Evolutionary conservation across 345 rosid species (phyloP), one percentile per base, ranked within the genome.

Genomic region (Viola odorata): DNA sequence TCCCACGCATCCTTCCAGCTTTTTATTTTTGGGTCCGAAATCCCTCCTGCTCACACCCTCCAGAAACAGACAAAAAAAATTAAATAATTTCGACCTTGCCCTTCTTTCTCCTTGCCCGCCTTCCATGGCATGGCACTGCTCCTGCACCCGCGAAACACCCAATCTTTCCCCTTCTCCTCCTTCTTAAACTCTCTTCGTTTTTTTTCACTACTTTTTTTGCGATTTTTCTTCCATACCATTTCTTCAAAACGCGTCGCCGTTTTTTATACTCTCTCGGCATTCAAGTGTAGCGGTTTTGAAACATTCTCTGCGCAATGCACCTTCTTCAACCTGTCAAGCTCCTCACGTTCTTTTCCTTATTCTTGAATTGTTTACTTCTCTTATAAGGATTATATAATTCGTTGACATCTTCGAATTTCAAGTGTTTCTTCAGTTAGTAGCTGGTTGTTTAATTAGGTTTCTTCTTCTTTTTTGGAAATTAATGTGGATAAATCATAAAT

Each of bases 111-210:
- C 37, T 60, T 60, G 10, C 63, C 52, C 52, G 42, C 38, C 36
- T 61, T 61, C 14, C 64, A 61, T 61, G 65, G 47, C 65, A 50
- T 49, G 50, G 12, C 32, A 47, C 61, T 36, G 5, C 8, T 37
- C 2, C 64, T 48, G 37, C 56, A 17, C 8, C 36, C 52, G 1
- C 4, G 8, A 38, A 16, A 48, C 17, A 37, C 44, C 37, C 37
- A 13, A 17, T 7, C 17, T 58, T 50, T 58, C 50, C 9, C 13
- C 57, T 49, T 41, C 15, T n/a, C 9, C 12, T 12, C 16, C 9
- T 11, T 5, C 45, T 1, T 60, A 8, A 12, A 7, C 39, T 39
- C n/a, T 56, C 6, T 13, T n/a, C 7, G 4, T 57, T 57, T 42
- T 42, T 42, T 42, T 42, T 6, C 11, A 47, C 32, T 23, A 0